Percentiles rank a stretch among this genome's conserved stretches.
phyloP scores from a whole-genome alignment of 352 stramenopile genomes.

The Phytophthora europaea region DNA sequence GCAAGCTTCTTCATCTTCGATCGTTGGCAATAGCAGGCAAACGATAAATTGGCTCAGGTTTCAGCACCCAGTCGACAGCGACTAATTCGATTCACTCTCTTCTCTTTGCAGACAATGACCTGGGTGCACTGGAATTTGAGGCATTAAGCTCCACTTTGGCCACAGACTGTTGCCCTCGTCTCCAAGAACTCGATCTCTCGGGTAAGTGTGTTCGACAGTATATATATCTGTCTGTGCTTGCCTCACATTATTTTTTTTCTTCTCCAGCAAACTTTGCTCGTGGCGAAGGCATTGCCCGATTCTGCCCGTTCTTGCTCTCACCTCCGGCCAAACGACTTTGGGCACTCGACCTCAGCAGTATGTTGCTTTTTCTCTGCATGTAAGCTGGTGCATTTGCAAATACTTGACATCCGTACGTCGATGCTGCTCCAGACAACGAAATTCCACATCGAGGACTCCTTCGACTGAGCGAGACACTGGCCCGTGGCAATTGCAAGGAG shows the following conservation, averaged over 20 bases:
- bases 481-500: constrained; percentile 44
- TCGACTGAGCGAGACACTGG: constrained; percentile 53
- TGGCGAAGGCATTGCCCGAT: constrained; percentile 53
- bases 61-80: too few relatives aligned
- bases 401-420: background rate
- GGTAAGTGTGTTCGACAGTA: constrained; percentile 21
- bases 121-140: constrained; percentile 50
- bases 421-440: constrained; percentile 51
- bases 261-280: constrained; percentile 56
- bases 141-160: constrained; percentile 32
- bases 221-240: background rate
- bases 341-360: constrained; percentile 63
- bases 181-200: constrained; percentile 53
- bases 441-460: constrained; percentile 52
- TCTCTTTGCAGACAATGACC: constrained; percentile 44
- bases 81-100: background rate
- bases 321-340: constrained; percentile 38
- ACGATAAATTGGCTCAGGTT: background rate
- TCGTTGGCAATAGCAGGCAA: constrained; percentile 41
- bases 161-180: constrained; percentile 28
- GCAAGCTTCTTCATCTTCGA: constrained; percentile 28
- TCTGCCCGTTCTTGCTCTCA: constrained; percentile 53
- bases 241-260: background rate
- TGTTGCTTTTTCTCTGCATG: constrained; percentile 10
- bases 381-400: background rate